Evolutionary conservation across 2,329 filamentous ascomycete genomes (phyloP), one percentile per base, ranked within the genome.

Genomic region (Fusarium marasasianum): DNA sequence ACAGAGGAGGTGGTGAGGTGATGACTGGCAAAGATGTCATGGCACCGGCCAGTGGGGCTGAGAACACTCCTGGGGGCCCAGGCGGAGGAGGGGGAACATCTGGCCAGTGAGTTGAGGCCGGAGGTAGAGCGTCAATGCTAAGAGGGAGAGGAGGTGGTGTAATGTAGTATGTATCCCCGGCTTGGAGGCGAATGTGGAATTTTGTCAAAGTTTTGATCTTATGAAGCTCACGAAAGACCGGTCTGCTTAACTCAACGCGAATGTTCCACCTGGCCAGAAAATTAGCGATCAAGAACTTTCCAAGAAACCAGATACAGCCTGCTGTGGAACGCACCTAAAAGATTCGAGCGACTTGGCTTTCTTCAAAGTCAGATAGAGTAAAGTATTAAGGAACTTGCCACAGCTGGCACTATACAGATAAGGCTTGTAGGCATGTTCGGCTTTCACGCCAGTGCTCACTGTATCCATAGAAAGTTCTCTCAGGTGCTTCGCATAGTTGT

Each of bases 341-440:
- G 83, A 83, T 77, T 92, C 90, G 31, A 92, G 83, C 2, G 84
- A 82, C 48, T 81, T 84, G 35, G 89, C 86, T 73, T 87, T 89
- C 74, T 86, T 88, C 69, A 92, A 78, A 3, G 88, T 87, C 77
- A 91, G 76, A 37, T 87, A 84, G 11, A 92, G 79, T 47, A 92
- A 79, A 1, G 89, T 91, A 73, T 90, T 92, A 79, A 92, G 84
- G 64, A 92, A 91, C 81, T 90, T 91, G 58, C 90, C 90, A 76
- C 88, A 90, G 78, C 87, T 90, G 38, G 85, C 80, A 63, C 82
- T 87, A 75, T 88, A 88, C 13, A 87, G 82, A 71, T 90, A 91
- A 3, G 86, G 82, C 62, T 87, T 86, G 76, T 90, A 89, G 29
- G 86, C 84, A 24, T 81, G 78, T 73, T 90, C 87, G n/a, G 85